Base-by-base conservation (phyloP, 164 flowering plant species). In the Tinospora cordifolia region DNA sequence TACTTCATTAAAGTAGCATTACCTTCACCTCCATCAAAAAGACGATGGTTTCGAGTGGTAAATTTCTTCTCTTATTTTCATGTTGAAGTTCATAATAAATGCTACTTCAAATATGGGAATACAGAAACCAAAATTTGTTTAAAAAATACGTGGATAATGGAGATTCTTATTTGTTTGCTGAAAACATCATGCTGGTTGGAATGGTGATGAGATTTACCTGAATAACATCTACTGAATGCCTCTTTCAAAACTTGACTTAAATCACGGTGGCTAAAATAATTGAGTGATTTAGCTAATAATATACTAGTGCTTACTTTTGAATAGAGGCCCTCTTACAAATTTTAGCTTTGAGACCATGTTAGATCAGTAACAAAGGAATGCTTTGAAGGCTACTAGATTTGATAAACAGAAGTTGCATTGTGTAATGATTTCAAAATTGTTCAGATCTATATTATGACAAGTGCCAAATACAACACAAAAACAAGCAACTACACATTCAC, bases 11-110 rank as follows among this genome's bases (percentile, higher is more conserved):
- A 83, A 75, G 85, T 77, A 69, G 47, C 76, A n/a, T 73, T 92
- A 62, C 93, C 99, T 26, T 70, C 91, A 60, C 86, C 96, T 64
- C 95, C 97, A 49, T 69, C 73, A 38, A 77, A 78, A 60, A 80
- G 83, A 77, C 78, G 66, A 27, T 89, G 99, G 98, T 81, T 75
- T 77, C 89, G 95, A 74, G 95, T 92, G 95, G 97, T 92, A 75
- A 83, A 87, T 57, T 80, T 60, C 65, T 71, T 24, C 30, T 64
- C 34, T 38, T 12, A 9, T 68, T 65, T 58, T 36, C 10, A 49
- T 24, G 26, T 59, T n/a, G 17, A 24, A 46, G 39, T 67, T 24
- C 51, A 66, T 22, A 12, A 44, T 40, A 12, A 40, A 57, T 17
- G 17, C 40, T 46, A 8, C 3, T 38, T 11, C 11, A 54, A 22